These are phyloP conservation scores for Spongospora subterranea DNA, from an alignment of 208 protist genomes.

Conservation along the genomic window DNA sequence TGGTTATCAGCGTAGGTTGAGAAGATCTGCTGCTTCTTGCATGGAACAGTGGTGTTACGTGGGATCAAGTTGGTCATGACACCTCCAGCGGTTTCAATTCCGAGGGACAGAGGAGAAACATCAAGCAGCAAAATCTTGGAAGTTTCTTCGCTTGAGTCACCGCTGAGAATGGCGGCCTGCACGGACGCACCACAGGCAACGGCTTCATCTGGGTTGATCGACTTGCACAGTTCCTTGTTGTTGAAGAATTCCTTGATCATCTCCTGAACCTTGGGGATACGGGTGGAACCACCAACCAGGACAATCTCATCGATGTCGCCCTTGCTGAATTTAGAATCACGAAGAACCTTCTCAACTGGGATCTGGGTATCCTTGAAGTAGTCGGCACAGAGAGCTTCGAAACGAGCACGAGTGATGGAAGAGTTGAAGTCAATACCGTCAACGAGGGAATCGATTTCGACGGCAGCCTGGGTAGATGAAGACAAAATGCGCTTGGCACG, in stretches of 20 bases:
- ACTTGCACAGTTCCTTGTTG: constrained; percentile 82
- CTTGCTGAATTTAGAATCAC: constrained; percentile 86
- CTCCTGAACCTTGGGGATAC: constrained; percentile 95
- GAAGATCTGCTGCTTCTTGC: constrained; percentile 84
- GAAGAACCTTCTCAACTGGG: constrained; percentile 81
- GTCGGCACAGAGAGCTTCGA: constrained; percentile 92
- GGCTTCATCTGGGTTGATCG: constrained; percentile 83
- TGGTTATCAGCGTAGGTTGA: constrained; percentile 97
- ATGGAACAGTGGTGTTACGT: constrained; percentile 78
- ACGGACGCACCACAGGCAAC: constrained; percentile 87
- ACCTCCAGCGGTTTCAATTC: constrained; percentile 78
- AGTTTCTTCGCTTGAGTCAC: constrained; percentile 87
- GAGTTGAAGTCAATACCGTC: constrained; percentile 93
- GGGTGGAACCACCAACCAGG: constrained; percentile 86
- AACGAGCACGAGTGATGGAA: constrained; percentile 90
- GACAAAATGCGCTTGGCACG: constrained; percentile 89
- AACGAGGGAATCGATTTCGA: constrained; percentile 94
- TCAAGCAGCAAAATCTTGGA: constrained; percentile 71
- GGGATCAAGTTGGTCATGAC: constrained; percentile 91
- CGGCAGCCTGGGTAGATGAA: constrained; percentile 75
- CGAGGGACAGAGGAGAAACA: constrained; percentile 73
- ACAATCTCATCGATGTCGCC: constrained; percentile 84
- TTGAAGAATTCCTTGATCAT: constrained; percentile 95
- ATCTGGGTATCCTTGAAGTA: constrained; percentile 81
- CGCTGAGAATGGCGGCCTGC: constrained; percentile 91